Evolutionary conservation across 2,329 filamentous ascomycete genomes (phyloP).

Genomic region (Penicillium psychrosexuale): DNA sequence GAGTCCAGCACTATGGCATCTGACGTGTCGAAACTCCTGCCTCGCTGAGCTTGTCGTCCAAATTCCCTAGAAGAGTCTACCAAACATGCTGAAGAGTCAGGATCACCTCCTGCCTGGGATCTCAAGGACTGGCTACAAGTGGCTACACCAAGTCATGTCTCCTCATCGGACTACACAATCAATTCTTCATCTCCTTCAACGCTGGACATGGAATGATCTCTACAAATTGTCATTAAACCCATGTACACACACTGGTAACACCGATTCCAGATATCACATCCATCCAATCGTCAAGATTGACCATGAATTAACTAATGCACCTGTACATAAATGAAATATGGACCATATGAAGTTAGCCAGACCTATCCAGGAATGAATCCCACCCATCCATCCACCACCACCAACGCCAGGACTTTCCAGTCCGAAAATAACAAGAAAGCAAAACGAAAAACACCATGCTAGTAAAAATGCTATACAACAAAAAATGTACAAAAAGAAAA

Average conservation of each 20-base stretch:
- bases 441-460: constrained; percentile 9
- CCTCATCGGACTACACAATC: too few relatives aligned
- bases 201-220: too few relatives aligned
- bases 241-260: not conserved
- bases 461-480: constrained; percentile 20
- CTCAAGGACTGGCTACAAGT: too few relatives aligned
- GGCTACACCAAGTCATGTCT: too few relatives aligned
- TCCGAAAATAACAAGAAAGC: not conserved
- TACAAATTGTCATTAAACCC: too few relatives aligned
- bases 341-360: not conserved
- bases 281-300: not conserved
- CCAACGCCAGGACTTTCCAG: not conserved
- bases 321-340: not conserved
- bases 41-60: not conserved
- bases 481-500: not conserved
- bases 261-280: not conserved
- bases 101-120: too few relatives aligned
- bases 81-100: not conserved
- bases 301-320: not conserved
- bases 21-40: not conserved
- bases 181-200: too few relatives aligned
- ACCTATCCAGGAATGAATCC: not conserved
- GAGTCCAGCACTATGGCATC: not conserved
- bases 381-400: not conserved
- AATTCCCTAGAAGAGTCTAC: not conserved